Evolutionary conservation across 2,329 filamentous ascomycete species (phyloP).

Genomic region (Talaromyces sp.): DNA sequence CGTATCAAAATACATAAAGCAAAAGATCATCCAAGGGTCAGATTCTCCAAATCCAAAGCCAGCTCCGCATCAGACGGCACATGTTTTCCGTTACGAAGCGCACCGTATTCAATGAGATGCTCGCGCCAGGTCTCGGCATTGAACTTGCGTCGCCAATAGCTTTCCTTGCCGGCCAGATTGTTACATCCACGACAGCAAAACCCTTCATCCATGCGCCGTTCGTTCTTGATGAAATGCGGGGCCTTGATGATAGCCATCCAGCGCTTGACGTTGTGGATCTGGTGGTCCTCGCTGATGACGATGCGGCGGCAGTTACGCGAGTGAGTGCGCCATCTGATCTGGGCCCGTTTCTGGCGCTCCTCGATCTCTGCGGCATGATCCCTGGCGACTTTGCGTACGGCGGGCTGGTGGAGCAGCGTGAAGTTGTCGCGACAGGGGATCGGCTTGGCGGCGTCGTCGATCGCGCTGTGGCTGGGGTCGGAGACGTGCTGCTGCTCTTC

Average conservation of each 20-base stretch:
- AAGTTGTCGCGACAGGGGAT: not conserved
- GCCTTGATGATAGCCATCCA: not conserved
- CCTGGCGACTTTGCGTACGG: not conserved
- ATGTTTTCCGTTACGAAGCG: not conserved
- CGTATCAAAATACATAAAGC: no score
- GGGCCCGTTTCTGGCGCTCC: not conserved
- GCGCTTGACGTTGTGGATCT: not conserved
- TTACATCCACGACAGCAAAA: not conserved
- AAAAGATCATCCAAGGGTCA: not conserved
- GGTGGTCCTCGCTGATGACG: not conserved
- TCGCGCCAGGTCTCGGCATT: not conserved
- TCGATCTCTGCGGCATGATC: not conserved
- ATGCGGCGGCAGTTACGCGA: not conserved
- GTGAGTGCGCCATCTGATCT: not conserved
- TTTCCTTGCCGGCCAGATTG: not conserved
- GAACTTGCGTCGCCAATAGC: not conserved
- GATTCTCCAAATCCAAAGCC: not conserved
- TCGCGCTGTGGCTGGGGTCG: not conserved
- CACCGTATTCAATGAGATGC: not conserved
- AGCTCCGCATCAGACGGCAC: not conserved
- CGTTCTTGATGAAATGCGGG: not conserved
- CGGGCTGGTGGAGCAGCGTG: not conserved
- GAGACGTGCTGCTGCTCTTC: not conserved
- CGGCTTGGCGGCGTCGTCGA: not conserved
- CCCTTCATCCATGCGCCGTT: not conserved